These are phyloP conservation scores for Oidium heveae DNA, from an alignment of 2,329 filamentous ascomycete species.

Conservation along the genomic window DNA sequence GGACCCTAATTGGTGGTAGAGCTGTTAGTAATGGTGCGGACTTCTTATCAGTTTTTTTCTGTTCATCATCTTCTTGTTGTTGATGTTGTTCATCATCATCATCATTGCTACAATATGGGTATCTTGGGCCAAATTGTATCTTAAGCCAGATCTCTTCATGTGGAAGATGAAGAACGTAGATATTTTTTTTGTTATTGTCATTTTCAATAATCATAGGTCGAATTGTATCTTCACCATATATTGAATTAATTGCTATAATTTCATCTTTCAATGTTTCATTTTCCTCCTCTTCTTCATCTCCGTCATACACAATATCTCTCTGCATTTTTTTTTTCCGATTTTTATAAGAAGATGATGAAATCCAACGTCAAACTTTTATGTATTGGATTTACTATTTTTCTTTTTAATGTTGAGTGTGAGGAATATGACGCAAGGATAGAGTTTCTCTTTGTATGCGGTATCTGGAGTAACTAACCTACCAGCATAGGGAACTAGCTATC, in stretches of 20 bases:
- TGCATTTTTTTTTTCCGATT: too few species aligned
- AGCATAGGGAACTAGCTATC: too few species aligned
- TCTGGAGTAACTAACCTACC: too few species aligned
- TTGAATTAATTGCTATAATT: slow-evolving; percentile 60
- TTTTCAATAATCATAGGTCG: slow-evolving; percentile 15
- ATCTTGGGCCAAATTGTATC: slow-evolving; percentile 44
- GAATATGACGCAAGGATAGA: background rate
- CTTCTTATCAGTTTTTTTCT: too few species aligned
- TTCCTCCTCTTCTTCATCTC: too few species aligned
- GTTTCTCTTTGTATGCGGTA: too few species aligned
- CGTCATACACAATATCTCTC: too few species aligned
- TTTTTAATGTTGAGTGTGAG: too few species aligned
- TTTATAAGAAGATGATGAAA: too few species aligned
- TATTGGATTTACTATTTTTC: too few species aligned
- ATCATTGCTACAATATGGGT: slow-evolving; percentile 24
- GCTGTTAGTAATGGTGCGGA: slow-evolving; percentile 23
- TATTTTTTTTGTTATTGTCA: slow-evolving; percentile 9
- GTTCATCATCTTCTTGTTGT: too few species aligned
- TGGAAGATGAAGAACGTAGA: slow-evolving; percentile 43
- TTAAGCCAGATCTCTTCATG: slow-evolving; percentile 27
- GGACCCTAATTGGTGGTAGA: slow-evolving; percentile 19
- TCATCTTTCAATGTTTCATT: slow-evolving; percentile 34
- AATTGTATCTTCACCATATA: slow-evolving; percentile 48
- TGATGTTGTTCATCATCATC: slow-evolving; percentile 17
- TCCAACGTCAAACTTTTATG: too few species aligned